These are phyloP conservation scores for Mycogone perniciosa DNA, from an alignment of 2,329 filamentous ascomycete species.

Conservation along the genomic window DNA sequence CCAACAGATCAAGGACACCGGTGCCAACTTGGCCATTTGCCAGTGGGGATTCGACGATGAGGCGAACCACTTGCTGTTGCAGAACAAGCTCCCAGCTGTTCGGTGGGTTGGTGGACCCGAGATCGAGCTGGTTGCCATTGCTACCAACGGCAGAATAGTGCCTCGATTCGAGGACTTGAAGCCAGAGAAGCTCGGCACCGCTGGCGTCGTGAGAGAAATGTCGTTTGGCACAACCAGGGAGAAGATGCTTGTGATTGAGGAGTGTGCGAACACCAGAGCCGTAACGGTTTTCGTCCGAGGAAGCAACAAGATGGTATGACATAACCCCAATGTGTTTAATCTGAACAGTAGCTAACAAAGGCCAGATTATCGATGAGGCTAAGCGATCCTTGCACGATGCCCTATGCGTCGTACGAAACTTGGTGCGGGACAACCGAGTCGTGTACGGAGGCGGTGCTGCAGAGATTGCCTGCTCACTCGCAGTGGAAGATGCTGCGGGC, in stretches of 20 bases:
- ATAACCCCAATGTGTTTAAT: neutral
- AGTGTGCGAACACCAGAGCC: constrained; percentile 94
- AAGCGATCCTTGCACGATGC: constrained; percentile 97
- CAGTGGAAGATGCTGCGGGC: constrained; percentile 89
- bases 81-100: constrained; percentile 92
- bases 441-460: constrained; percentile 96
- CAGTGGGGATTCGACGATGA: constrained; percentile 99
- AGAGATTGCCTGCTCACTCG: constrained; percentile 93
- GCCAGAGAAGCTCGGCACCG: constrained; percentile 81
- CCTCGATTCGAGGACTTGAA: constrained; percentile 94
- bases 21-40: constrained; percentile 95
- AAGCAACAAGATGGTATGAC: constrained; percentile 95
- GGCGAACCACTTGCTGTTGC: constrained; percentile 92
- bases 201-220: constrained; percentile 90
- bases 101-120: constrained; percentile 97
- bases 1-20: constrained; percentile 92
- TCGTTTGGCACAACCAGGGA: constrained; percentile 94
- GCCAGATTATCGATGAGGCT: constrained; percentile 93
- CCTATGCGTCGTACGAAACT: constrained; percentile 92
- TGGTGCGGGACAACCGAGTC: constrained; percentile 92
- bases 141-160: constrained; percentile 95
- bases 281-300: constrained; percentile 95
- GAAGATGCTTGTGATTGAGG: constrained; percentile 99
- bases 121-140: constrained; percentile 97
- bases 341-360: constrained; percentile 15